phyloP scores from a whole-genome alignment of 345 rosid species.

The Populus pruinosa region DNA sequence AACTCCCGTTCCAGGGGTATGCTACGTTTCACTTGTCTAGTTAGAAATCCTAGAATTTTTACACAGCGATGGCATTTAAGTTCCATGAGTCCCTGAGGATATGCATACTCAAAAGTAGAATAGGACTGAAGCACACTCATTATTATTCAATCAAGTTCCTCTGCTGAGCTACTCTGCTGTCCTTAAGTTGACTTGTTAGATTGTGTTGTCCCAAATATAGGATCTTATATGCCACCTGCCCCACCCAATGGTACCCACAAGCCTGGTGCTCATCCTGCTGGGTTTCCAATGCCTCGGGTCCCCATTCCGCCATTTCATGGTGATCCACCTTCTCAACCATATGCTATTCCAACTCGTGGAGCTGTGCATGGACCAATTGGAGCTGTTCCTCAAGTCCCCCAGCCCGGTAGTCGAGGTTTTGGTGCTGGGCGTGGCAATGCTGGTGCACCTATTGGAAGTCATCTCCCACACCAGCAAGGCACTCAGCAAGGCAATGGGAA shows the following conservation, averaged over 20 bases:
- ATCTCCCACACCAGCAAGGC: conserved; percentile 78
- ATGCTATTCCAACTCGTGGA: conserved; percentile 91
- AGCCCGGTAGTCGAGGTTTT: conserved; percentile 81
- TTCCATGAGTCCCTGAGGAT: not conserved
- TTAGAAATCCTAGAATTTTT: not conserved
- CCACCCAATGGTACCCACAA: conserved; percentile 88
- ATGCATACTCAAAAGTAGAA: not conserved
- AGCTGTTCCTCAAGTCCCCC: conserved; percentile 82
- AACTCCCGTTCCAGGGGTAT: conserved; percentile 79
- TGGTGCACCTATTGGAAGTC: conserved; percentile 77
- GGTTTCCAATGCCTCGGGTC: conserved; percentile 77
- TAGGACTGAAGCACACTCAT: not conserved
- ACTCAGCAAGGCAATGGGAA: conserved; percentile 72
- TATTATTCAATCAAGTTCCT: not conserved
- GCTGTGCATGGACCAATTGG: conserved; percentile 92
- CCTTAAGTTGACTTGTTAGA: not conserved
- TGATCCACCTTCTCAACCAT: conserved; percentile 85
- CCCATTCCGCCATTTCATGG: conserved; percentile 82
- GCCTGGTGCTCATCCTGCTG: conserved; percentile 86
- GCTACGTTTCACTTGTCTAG: not conserved
- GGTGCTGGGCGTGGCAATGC: conserved; percentile 86
- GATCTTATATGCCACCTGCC: conserved; percentile 71
- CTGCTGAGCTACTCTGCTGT: not conserved
- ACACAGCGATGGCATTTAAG: not conserved
- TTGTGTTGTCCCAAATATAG: conserved; percentile 31